These are phyloP conservation scores for Exophiala spinifera DNA, from an alignment of 2,329 filamentous ascomycete genomes.

Conservation along the genomic window DNA sequence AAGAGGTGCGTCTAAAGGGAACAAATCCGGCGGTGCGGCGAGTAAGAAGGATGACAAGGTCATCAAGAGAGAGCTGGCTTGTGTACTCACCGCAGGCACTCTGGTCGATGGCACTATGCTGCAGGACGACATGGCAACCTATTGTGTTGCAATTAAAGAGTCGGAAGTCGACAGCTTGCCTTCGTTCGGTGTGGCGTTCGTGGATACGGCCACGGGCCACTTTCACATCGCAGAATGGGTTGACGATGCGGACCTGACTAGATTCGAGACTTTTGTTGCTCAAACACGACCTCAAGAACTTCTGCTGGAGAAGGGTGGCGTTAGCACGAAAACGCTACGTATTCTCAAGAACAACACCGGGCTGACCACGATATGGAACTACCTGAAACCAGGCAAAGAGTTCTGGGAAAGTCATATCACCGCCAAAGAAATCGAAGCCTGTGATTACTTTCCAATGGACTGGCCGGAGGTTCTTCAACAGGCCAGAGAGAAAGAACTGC, in stretches of 20 bases:
- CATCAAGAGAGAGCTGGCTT: conserved; percentile 84
- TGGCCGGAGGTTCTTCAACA: conserved; percentile 77
- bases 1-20: no score
- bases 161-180: conserved; percentile 67
- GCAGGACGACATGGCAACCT: conserved; percentile 95
- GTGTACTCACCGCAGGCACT: conserved; percentile 86
- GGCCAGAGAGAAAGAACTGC: conserved; percentile 70
- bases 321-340: conserved; percentile 84
- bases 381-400: conserved; percentile 79
- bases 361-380: conserved; percentile 92
- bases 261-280: conserved; percentile 94
- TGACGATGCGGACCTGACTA: conserved; percentile 89
- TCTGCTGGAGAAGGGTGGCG: conserved; percentile 77
- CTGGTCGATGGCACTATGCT: conserved; percentile 95
- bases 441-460: conserved; percentile 73
- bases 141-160: conserved; percentile 93
- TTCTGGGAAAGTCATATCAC: conserved; percentile 88
- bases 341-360: conserved; percentile 95
- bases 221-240: conserved; percentile 91
- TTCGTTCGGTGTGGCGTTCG: conserved; percentile 86
- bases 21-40: background rate
- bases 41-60: conserved; percentile 81
- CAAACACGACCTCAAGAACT: conserved; percentile 87
- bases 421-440: conserved; percentile 73
- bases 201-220: conserved; percentile 91